These are phyloP conservation scores for Gastrodia elata DNA, from an alignment of 106 monocot genomes.

Conservation along the genomic window DNA sequence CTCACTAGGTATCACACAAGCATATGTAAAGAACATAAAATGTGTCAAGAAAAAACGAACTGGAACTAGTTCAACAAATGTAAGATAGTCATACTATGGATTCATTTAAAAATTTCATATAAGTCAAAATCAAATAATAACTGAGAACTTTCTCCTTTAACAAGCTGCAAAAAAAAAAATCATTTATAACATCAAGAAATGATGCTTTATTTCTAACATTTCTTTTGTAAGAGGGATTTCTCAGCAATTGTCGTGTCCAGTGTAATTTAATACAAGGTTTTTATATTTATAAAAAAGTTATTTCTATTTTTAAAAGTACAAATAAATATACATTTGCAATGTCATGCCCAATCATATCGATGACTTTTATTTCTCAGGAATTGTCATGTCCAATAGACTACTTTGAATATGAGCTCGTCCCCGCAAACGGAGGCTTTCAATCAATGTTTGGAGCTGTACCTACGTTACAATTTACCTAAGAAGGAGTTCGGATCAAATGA, in stretches of 20 bases:
- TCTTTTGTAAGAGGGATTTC: background rate
- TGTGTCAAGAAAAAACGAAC: background rate
- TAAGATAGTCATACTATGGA: background rate
- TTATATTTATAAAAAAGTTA: no score
- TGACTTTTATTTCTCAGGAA: background rate
- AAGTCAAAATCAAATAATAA: background rate
- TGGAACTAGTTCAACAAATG: background rate
- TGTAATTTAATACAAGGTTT: no score
- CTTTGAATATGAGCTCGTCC: background rate
- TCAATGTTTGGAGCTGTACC: no score
- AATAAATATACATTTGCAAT: background rate
- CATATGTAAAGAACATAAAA: background rate
- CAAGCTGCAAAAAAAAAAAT: no score
- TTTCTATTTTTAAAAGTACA: no score
- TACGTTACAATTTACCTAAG: no score
- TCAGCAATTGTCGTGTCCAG: no score
- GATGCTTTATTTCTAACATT: background rate
- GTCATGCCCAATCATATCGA: background rate
- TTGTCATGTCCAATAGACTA: background rate
- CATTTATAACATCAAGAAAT: background rate
- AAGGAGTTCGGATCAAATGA: no score
- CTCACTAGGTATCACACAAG: background rate
- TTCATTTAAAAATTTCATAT: background rate
- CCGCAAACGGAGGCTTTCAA: background rate
- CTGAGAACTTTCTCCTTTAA: background rate